These are phyloP conservation scores for Coleophoma eucalyptorum DNA, from an alignment of 2,329 filamentous ascomycete genomes.

Conservation along the genomic window DNA sequence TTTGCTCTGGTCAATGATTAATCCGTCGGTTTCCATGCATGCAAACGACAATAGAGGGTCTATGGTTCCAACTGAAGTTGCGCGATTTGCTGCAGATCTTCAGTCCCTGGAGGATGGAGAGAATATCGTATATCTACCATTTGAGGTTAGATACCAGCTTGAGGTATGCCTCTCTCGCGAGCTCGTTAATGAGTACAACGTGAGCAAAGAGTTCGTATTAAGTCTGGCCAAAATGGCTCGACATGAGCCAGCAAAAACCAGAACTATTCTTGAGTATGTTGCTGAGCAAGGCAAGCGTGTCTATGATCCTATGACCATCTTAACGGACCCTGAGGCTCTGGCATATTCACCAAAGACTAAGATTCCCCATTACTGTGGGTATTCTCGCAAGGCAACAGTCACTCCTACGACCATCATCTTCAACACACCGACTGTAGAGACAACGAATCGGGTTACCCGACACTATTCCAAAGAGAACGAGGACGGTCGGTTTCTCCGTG, in stretches of 20 bases:
- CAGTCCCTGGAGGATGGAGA: conserved; percentile 10
- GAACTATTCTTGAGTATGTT: conserved; percentile 69
- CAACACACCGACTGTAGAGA: conserved; percentile 74
- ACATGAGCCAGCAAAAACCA: conserved; percentile 44
- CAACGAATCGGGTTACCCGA: conserved; percentile 82
- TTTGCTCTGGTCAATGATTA: conserved; percentile 40
- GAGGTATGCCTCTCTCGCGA: conserved; percentile 88
- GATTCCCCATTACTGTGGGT: conserved; percentile 69
- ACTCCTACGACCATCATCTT: conserved; percentile 84
- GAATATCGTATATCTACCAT: conserved; percentile 48
- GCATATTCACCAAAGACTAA: conserved; percentile 42
- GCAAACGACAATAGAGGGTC: neutral
- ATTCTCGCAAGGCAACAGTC: conserved; percentile 72
- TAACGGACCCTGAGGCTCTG: conserved; percentile 49
- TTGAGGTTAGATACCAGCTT: conserved; percentile 80
- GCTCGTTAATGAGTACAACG: conserved; percentile 70
- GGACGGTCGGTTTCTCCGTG: conserved; percentile 78
- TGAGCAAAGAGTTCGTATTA: conserved; percentile 64
- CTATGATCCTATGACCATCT: conserved; percentile 70
- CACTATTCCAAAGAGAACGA: conserved; percentile 55
- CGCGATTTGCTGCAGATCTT: conserved; percentile 8
- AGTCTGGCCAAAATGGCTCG: conserved; percentile 49
- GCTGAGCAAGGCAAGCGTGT: conserved; percentile 59
- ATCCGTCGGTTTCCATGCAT: conserved; percentile 8
- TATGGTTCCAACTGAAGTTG: neutral